Evolutionary conservation across 257 asterid species (phyloP), one percentile per base, ranked within the genome.

Genomic region (Osmanthus fragrans): DNA sequence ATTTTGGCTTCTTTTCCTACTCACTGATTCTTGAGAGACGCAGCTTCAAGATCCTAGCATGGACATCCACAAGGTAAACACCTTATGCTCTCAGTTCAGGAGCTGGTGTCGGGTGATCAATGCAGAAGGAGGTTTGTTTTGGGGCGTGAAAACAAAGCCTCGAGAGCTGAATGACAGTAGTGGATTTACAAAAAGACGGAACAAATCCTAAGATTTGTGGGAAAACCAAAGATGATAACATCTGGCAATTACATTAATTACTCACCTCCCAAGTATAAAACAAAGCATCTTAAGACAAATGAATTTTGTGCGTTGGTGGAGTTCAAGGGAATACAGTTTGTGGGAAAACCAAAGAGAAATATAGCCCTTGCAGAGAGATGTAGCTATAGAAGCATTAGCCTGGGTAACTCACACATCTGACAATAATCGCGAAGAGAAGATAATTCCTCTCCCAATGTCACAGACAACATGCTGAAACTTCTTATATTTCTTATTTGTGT

Each of bases 271-370:
- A 95, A 91, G 67, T 95, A 95, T 77, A 95, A 95, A 85, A 91
- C 92, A 45, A 95, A 95, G 89, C 99, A 95, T 86, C 94, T 93
- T 1, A 93, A 93, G 87, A 91, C 30, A 29, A n/a, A n/a, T n/a
- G n/a, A 95, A 81, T 95, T 95, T 76, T 85, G 99, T 84, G 98
- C 92, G n/a, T 78, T 93, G 76, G 97, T 88, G 72, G 98, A 91
- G 84, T 89, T 95, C 85, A 95, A 93, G 85, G 99, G 98, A 30
- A 91, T 95, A 97, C 99, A 93, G 86, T 93, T 95, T 86, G 97
- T 93, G 72, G 98, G 99, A 34, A 91, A 93, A 83, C 97, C 99
- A 0, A 91, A 90, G 93, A 89, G 86, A 80, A 95, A 86, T 54
- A 95, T 93, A 82, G 82, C 76, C 45, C 91, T 95, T 25, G 98